phyloP scores from a whole-genome alignment of 2,329 filamentous ascomycete species.

The Beauveria sp. region DNA sequence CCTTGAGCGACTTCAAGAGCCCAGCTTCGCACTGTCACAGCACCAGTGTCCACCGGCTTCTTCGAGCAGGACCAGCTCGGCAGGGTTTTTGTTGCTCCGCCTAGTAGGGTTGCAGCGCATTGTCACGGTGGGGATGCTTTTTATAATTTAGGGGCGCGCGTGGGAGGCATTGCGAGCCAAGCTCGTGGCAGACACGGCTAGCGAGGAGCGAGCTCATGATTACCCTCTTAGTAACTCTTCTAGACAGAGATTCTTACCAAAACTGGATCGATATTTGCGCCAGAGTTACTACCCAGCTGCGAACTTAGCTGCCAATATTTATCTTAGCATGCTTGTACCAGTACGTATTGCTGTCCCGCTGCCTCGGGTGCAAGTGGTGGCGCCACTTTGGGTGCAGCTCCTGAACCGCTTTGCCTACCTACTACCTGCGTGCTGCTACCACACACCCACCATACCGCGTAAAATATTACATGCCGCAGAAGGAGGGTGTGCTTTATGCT shows the following conservation, averaged over 20 bases:
- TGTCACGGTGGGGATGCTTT: not conserved
- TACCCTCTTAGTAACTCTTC: not conserved
- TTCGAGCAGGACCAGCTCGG: not conserved
- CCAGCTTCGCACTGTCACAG: not conserved
- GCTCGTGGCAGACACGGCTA: not conserved
- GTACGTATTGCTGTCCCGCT: not conserved
- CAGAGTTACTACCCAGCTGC: not conserved
- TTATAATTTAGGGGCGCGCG: not conserved
- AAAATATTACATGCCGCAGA: not conserved
- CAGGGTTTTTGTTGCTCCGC: not conserved
- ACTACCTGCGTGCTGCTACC: not conserved
- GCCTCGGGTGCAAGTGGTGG: not conserved
- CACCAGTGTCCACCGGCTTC: not conserved
- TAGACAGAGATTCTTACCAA: not conserved
- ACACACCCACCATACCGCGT: not conserved
- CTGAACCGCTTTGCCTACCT: not conserved
- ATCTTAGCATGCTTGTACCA: not conserved
- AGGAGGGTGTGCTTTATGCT: not conserved
- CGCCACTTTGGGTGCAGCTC: slow-evolving; percentile 3
- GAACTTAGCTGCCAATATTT: not conserved
- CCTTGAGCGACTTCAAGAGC: not conserved
- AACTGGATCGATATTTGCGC: not conserved
- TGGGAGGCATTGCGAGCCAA: not conserved
- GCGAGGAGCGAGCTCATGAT: not conserved
- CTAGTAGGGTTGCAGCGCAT: not conserved